Evolutionary conservation across 192 early-diverging fungal genomes (phyloP), one percentile per base, ranked within the genome.

Genomic region (Backusella tuberculispora): DNA sequence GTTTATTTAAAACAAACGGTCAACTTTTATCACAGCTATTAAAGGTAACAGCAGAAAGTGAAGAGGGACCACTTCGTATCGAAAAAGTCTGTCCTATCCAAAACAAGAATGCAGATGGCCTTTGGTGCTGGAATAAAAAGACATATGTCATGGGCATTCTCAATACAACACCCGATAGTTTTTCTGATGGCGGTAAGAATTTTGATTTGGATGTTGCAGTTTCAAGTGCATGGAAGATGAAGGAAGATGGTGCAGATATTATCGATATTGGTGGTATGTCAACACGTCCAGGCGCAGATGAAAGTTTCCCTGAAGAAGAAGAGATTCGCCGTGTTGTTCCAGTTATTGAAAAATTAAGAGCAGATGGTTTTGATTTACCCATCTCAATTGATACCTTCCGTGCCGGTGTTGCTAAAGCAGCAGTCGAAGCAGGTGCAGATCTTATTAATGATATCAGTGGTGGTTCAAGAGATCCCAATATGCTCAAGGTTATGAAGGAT

Each of bases 251-350:
- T 21, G 95, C 94, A 0, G 92, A 96, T 73, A 93, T 99, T 24
- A 89, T 99, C 45, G 98, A 99, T 82, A 90, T 99, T 78, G 98
- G 98, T 46, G 98, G 98, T 3, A 90, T 92, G 87, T 96, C 95
- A 4, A 99, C 98, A 4, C 89, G 96, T 6, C 97, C 97, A 24
- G 87, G 91, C 29, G 90, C 97, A 2, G 85, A 89, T 24, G 93
- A 94, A 34, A 85, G 91, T 14, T 78, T 90, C 12, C 85, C 83
- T 19, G 91, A 92, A 40, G 94, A 93, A 70, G 92, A 91, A 76
- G 95, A 97, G 83, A 84, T 95, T 48, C 63, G 70, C 8, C 91
- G 98, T 40, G 92, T 99, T 1, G 85, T 98, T 1, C 97, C 97
- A 3, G 94, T 97, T 7, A 93, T 99, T 75, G 74, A 88, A 70